Evolutionary conservation across 352 stramenopile genomes (phyloP).

Genomic region (Halophytophthora polymorphica): DNA sequence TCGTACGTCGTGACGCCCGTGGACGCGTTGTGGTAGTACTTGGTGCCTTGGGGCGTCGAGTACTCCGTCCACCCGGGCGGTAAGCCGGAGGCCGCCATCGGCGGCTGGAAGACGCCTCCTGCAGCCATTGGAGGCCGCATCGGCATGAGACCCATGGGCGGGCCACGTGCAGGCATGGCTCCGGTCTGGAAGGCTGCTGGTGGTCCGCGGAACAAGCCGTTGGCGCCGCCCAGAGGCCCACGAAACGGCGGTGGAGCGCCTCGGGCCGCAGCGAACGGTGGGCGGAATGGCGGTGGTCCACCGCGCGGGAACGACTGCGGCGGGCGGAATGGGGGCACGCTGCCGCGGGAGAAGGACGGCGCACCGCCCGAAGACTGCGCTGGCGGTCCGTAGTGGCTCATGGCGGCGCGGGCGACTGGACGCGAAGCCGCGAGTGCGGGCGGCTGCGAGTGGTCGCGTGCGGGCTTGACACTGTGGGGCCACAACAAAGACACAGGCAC

Average conservation of each 20-base stretch:
- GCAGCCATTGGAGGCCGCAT: constrained; percentile 15
- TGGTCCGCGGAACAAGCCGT: constrained; percentile 14
- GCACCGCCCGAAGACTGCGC: constrained; percentile 3
- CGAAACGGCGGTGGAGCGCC: constrained; percentile 15
- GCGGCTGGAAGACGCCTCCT: constrained; percentile 14
- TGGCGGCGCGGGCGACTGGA: neutral
- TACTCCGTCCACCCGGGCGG: constrained; percentile 62
- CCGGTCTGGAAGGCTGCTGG: constrained; percentile 16
- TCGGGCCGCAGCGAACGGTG: constrained; percentile 17
- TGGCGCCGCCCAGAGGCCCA: neutral
- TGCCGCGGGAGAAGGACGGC: constrained; percentile 19
- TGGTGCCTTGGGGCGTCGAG: constrained; percentile 44
- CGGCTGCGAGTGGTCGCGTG: too few species aligned
- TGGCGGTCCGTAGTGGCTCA: constrained; percentile 40
- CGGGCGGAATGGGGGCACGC: constrained; percentile 17
- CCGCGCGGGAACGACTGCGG: constrained; percentile 22
- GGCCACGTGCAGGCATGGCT: constrained; percentile 9
- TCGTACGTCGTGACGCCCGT: constrained; percentile 71
- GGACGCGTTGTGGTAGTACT: constrained; percentile 60
- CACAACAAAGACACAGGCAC: too few species aligned
- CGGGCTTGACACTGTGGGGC: too few species aligned
- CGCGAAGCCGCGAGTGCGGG: too few species aligned
- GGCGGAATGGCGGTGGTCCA: constrained; percentile 20
- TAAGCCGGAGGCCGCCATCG: constrained; percentile 14
- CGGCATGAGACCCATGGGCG: constrained; percentile 14